Evolutionary conservation across 1,284 basidiomycete genomes (phyloP).

Genomic region (Trametes pubescens): DNA sequence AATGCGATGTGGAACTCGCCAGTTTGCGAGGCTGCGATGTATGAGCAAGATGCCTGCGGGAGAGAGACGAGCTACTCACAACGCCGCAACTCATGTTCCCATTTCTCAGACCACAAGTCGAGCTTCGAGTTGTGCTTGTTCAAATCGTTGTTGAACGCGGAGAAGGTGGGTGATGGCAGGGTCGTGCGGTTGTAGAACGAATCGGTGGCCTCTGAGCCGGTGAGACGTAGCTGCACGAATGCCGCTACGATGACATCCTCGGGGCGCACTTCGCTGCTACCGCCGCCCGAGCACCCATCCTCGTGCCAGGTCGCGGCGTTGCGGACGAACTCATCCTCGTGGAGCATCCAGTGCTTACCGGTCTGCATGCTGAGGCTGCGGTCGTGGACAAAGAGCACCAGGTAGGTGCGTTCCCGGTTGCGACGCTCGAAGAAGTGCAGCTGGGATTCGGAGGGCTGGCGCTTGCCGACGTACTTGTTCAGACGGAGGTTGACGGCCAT

Average conservation of each 20-base stretch:
- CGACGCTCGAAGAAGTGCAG: constrained; percentile 75
- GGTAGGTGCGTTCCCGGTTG: constrained; percentile 83
- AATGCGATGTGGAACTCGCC: constrained; percentile 78
- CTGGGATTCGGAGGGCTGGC: constrained; percentile 65
- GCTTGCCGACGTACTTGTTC: constrained; percentile 68
- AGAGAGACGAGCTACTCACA: constrained; percentile 49
- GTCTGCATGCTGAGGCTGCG: constrained; percentile 85
- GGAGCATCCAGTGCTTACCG: constrained; percentile 85
- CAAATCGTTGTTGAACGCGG: constrained; percentile 74
- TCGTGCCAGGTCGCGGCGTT: constrained; percentile 76
- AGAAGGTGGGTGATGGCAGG: constrained; percentile 47
- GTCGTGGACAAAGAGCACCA: constrained; percentile 85
- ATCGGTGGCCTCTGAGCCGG: constrained; percentile 82
- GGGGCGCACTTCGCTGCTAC: constrained; percentile 58
- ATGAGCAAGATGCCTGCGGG: constrained; percentile 17
- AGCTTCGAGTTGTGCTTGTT: constrained; percentile 75
- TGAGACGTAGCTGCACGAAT: constrained; percentile 76
- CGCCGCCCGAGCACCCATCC: constrained; percentile 48
- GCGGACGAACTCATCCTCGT: constrained; percentile 78
- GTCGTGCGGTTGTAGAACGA: constrained; percentile 67
- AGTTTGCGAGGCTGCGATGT: constrained; percentile 54
- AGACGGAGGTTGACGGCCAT: constrained; percentile 85
- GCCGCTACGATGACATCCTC: constrained; percentile 83
- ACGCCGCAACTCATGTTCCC: constrained; percentile 74
- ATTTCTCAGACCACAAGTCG: constrained; percentile 71